phyloP scores from a whole-genome alignment of 306 rosid genomes.

The Chamaecrista fasciculata region DNA sequence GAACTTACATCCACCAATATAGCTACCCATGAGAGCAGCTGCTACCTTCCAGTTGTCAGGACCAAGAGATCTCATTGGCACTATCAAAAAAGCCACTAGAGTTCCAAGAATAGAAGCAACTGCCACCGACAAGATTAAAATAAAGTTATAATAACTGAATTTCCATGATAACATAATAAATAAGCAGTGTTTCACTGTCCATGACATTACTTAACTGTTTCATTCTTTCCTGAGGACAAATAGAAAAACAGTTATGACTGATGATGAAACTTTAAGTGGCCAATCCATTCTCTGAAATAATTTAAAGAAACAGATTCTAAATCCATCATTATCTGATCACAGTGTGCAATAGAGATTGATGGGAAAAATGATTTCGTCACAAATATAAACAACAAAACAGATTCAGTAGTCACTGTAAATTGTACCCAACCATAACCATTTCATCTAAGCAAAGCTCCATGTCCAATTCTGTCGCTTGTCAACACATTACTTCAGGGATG shows the following conservation, averaged over 20 bases:
- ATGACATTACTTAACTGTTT: neutral
- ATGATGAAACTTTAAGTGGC: neutral
- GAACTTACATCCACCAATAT: conserved; percentile 48
- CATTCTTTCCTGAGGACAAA: neutral
- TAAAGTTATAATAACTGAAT: neutral
- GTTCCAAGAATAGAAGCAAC: conserved; percentile 39
- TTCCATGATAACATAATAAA: neutral
- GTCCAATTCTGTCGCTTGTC: neutral
- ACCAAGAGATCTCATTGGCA: conserved; percentile 45
- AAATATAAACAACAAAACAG: neutral
- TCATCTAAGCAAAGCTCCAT: neutral
- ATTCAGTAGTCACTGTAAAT: neutral
- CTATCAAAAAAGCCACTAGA: conserved; percentile 38
- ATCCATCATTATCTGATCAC: neutral
- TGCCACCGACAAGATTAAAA: conserved; percentile 25
- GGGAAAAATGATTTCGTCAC: neutral
- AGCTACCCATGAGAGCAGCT: conserved; percentile 46
- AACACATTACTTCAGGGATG: neutral
- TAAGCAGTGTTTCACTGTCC: neutral
- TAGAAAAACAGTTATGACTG: neutral
- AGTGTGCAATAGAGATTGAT: neutral
- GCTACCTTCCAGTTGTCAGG: conserved; percentile 44
- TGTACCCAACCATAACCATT: neutral
- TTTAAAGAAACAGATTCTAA: neutral
- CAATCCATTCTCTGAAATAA: neutral